phyloP scores from a whole-genome alignment of 2,329 filamentous ascomycete species.

The Cladophialophora psammophila region DNA sequence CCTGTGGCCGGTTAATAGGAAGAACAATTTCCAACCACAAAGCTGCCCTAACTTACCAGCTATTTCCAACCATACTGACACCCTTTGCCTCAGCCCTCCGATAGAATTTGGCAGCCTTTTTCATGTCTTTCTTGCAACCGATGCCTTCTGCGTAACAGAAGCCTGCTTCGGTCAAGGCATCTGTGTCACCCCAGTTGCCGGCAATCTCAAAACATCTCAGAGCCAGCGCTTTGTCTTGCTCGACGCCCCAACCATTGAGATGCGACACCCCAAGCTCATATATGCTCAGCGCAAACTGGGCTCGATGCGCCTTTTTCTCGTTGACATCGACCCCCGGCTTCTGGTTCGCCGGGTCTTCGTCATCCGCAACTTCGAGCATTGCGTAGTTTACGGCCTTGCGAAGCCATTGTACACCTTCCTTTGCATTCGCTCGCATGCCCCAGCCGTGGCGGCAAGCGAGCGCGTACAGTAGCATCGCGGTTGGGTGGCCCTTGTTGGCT shows the following conservation, averaged over 20 bases:
- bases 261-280: constrained; percentile 97
- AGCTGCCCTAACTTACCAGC: constrained; percentile 71
- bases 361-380: constrained; percentile 81
- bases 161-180: constrained; percentile 91
- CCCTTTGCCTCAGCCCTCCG: constrained; percentile 89
- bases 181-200: constrained; percentile 91
- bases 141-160: constrained; percentile 95
- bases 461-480: constrained; percentile 94
- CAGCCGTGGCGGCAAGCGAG: constrained; percentile 95
- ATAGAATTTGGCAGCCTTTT: constrained; percentile 91
- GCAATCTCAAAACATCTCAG: constrained; percentile 96
- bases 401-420: constrained; percentile 90
- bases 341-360: constrained; percentile 66
- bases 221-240: constrained; percentile 87
- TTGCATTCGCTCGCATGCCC: constrained; percentile 93
- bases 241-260: constrained; percentile 97
- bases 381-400: constrained; percentile 87
- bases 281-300: constrained; percentile 92
- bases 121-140: constrained; percentile 94
- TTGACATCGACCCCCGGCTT: constrained; percentile 67
- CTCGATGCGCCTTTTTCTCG: constrained; percentile 82
- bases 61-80: constrained; percentile 97
- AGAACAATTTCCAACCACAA: background rate
- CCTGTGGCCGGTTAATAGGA: constrained; percentile 26
- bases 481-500: constrained; percentile 83